phyloP scores from a whole-genome alignment of 805 yeast species.

The Huiozyma naganishii region DNA sequence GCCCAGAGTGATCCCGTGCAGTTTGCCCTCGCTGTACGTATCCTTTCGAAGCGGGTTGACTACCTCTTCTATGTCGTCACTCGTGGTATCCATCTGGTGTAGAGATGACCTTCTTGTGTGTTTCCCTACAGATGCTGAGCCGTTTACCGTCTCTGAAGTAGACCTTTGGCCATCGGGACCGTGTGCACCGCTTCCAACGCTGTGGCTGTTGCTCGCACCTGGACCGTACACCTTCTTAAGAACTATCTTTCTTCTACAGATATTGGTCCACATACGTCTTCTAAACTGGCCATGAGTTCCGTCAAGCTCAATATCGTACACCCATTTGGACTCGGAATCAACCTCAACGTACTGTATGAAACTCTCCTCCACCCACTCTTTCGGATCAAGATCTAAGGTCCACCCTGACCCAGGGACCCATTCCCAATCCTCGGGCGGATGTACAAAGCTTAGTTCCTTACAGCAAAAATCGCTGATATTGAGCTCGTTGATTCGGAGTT shows the following conservation, averaged over 20 bases:
- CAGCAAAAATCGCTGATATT: constrained; percentile 12
- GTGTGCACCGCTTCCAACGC: neutral
- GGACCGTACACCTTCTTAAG: neutral
- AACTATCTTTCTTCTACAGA: constrained; percentile 18
- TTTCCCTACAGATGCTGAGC: too few species aligned
- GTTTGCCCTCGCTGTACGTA: constrained; percentile 3
- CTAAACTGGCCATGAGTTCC: constrained; percentile 33
- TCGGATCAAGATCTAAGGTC: constrained; percentile 56
- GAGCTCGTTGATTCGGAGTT: constrained; percentile 26
- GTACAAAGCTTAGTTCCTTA: constrained; percentile 28
- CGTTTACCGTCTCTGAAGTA: neutral
- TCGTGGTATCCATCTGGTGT: too few species aligned
- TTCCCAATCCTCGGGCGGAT: constrained; percentile 52
- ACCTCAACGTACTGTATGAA: constrained; percentile 46
- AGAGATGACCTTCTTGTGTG: too few species aligned
- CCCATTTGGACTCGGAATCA: constrained; percentile 78
- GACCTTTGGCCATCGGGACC: neutral
- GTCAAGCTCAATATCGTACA: constrained; percentile 45
- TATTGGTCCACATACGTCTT: constrained; percentile 59
- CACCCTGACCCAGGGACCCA: constrained; percentile 41
- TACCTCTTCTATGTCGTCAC: constrained; percentile 7
- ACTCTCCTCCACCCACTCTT: constrained; percentile 48
- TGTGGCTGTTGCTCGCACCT: neutral
- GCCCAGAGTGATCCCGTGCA: constrained; percentile 17
- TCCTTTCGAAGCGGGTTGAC: constrained; percentile 13